These are phyloP conservation scores for Zoysia japonica DNA, from an alignment of 176 grass and related monocot genomes.

Conservation along the genomic window DNA sequence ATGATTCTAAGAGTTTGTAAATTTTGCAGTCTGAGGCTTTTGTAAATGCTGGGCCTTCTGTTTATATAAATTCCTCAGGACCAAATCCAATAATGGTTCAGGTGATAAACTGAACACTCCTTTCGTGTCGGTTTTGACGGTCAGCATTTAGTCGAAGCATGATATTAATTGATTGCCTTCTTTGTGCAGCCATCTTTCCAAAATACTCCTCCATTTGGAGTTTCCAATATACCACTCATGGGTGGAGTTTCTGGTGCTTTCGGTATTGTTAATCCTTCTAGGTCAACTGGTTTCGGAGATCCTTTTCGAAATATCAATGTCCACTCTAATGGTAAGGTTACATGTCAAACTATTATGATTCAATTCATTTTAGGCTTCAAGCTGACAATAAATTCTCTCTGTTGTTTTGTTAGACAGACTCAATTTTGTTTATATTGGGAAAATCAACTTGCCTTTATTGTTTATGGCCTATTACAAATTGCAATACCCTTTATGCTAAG, in stretches of 20 bases:
- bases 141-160: slow-evolving; percentile 23
- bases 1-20: slow-evolving; percentile 15
- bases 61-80: slow-evolving; percentile 81
- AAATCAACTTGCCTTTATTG: background rate
- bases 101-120: slow-evolving; percentile 48
- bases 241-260: slow-evolving; percentile 66
- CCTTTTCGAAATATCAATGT: slow-evolving; percentile 21
- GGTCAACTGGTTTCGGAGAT: slow-evolving; percentile 41
- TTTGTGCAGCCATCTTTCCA: slow-evolving; percentile 77
- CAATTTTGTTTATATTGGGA: background rate
- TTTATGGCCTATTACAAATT: slow-evolving; percentile 16
- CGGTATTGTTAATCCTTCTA: slow-evolving; percentile 58
- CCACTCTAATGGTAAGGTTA: slow-evolving; percentile 50
- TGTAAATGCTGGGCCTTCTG: slow-evolving; percentile 84
- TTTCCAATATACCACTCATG: slow-evolving; percentile 51
- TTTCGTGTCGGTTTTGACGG: slow-evolving; percentile 20
- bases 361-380: background rate
- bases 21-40: slow-evolving; percentile 71
- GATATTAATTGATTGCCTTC: slow-evolving; percentile 18
- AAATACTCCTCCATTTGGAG: slow-evolving; percentile 56
- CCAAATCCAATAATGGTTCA: slow-evolving; percentile 99
- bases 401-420: background rate
- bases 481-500: background rate
- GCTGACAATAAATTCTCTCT: background rate
- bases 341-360: slow-evolving; percentile 15